phyloP scores from a whole-genome alignment of 164 flowering plant species.

The Platanus orientalis region DNA sequence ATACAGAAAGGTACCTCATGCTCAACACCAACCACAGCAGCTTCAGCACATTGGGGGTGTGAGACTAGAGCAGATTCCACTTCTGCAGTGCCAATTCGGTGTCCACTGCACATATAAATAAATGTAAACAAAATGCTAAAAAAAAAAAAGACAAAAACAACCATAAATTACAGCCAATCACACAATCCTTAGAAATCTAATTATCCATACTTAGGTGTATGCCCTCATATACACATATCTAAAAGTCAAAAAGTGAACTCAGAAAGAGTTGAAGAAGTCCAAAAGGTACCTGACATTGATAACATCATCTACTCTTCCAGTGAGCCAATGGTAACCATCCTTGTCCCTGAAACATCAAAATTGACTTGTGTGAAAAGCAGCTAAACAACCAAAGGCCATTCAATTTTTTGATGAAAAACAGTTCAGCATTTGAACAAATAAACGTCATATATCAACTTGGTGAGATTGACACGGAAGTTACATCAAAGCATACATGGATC shows the following conservation, averaged over 20 bases:
- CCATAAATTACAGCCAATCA: neutral
- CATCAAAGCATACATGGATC: too few relatives aligned
- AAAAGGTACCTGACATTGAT: constrained; percentile 84
- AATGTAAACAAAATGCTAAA: too few relatives aligned
- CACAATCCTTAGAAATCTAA: neutral
- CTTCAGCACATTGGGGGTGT: constrained; percentile 96
- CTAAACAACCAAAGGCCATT: neutral
- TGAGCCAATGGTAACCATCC: constrained; percentile 98
- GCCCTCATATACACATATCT: neutral
- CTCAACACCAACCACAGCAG: constrained; percentile 99
- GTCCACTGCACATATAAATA: constrained; percentile 55
- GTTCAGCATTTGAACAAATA: too few relatives aligned
- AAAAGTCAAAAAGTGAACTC: neutral
- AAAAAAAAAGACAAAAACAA: neutral
- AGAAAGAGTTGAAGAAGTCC: neutral
- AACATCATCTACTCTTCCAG: constrained; percentile 99
- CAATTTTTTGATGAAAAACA: neutral
- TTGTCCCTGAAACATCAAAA: constrained; percentile 58
- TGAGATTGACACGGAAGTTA: too few relatives aligned
- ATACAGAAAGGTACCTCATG: constrained; percentile 62
- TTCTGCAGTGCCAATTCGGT: constrained; percentile 99
- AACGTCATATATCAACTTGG: too few relatives aligned
- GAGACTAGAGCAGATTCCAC: constrained; percentile 98
- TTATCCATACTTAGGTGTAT: neutral
- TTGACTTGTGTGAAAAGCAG: neutral